phyloP scores from a whole-genome alignment of 192 early-diverging fungal genomes.

The Radiomyces spectabilis region DNA sequence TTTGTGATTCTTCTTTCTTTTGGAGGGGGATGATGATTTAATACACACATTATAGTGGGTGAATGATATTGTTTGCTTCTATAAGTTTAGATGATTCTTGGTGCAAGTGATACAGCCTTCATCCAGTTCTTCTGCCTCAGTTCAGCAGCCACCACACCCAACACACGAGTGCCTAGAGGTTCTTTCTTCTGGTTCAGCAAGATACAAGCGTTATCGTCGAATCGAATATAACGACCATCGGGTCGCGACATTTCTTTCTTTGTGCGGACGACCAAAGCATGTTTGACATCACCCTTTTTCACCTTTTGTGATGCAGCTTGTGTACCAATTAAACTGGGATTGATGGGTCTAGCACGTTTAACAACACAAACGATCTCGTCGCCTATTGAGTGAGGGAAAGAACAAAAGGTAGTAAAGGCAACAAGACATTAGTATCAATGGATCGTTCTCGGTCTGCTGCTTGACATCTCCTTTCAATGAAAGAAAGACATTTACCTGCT shows the following conservation, averaged over 20 bases:
- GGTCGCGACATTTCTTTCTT: slow-evolving; percentile 81
- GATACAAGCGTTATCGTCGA: slow-evolving; percentile 97
- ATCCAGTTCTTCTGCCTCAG: slow-evolving; percentile 91
- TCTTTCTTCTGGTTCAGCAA: slow-evolving; percentile 91
- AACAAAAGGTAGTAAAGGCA: not conserved
- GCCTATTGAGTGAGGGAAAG: slow-evolving; percentile 38
- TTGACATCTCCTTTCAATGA: not conserved
- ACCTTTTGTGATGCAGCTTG: slow-evolving; percentile 61
- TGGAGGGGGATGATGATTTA: too few relatives aligned
- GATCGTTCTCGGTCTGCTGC: not conserved
- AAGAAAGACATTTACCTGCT: slow-evolving; percentile 33
- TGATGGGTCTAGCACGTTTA: slow-evolving; percentile 81
- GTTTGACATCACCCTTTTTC: slow-evolving; percentile 90
- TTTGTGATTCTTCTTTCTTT: too few relatives aligned
- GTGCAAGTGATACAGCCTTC: slow-evolving; percentile 91
- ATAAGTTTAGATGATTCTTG: slow-evolving; percentile 79
- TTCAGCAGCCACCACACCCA: slow-evolving; percentile 87
- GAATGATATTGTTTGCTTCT: too few relatives aligned
- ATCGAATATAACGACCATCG: slow-evolving; percentile 87
- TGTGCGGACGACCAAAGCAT: slow-evolving; percentile 87
- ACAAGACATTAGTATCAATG: not conserved
- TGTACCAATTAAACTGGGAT: slow-evolving; percentile 39
- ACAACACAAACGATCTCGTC: slow-evolving; percentile 96
- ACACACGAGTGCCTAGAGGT: slow-evolving; percentile 88
- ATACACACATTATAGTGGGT: too few relatives aligned